Evolutionary conservation across 2,329 filamentous ascomycete genomes (phyloP), one percentile per base, ranked within the genome.

Genomic region (Ophiostoma angusticollis): DNA sequence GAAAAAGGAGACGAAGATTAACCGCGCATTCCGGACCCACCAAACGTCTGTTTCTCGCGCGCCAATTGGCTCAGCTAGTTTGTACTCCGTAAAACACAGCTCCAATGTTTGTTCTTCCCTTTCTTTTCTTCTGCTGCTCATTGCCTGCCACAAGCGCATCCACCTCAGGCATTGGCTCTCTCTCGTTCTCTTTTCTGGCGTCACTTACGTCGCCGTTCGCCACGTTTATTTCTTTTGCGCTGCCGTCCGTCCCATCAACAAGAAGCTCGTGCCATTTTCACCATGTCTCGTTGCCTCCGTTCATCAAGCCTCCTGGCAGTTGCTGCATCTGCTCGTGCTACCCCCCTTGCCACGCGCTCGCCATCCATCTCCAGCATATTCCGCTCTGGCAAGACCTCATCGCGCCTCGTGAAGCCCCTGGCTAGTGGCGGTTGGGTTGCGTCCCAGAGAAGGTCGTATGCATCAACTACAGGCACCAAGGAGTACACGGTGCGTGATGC

Each of bases 401-500:
- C 38, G 49, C 60, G 45, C 43, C 55, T 44, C 47, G 56, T 47
- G 19, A 34, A 28, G n/a, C 37, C 41, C 5, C 16, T 40, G 12
- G 22, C 23, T 5, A n/a, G n/a, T n/a, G 25, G 27, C 28, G 24
- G 42, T 25, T 31, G 43, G 38, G 30, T 40, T 18, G 37, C 37
- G 12, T 31, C 35, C n/a, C 70, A 74, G 60, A 57, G 63, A 55
- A 62, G 70, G 54, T 64, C 68, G 39, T 76, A 73, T 53, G 70
- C 72, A 51, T 67, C 73, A 40, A 60, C 61, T 46, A 27, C 58
- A 45, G 80, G 80, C 49, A 66, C 70, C 54, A 95, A 95, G 72
- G 84, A 95, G 60, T 86, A 94, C 67, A 94, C 91, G 31, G 91
- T 98, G 56, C 78, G 91, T 68, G 91, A 98, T 60, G 91, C 91